A percentile compares a stretch with the other conserved stretches of the same genome.
These are phyloP conservation scores for Carpinus viminea DNA, from an alignment of 306 rosid genomes.

Conservation along the genomic window DNA sequence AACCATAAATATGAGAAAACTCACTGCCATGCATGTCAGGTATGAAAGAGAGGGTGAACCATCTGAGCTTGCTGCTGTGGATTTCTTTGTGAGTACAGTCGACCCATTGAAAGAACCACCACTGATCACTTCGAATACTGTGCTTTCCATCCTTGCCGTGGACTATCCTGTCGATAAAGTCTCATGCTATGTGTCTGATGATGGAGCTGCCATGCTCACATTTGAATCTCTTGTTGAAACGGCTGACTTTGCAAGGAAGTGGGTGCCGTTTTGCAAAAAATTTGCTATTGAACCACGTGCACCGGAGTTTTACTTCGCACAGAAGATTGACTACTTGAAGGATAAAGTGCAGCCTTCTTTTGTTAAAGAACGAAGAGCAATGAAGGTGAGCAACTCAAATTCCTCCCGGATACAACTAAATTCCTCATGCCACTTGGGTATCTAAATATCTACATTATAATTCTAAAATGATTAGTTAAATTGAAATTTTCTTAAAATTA, in stretches of 20 bases:
- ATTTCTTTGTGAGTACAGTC: constrained; percentile 98
- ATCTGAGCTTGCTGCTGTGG: constrained; percentile 88
- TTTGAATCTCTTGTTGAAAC: constrained; percentile 95
- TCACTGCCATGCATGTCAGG: constrained; percentile 44
- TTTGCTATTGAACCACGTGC: constrained; percentile 89
- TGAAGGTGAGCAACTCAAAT: constrained; percentile 67
- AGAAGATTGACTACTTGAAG: constrained; percentile 92
- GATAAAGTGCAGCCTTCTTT: constrained; percentile 97
- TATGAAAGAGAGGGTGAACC: constrained; percentile 85
- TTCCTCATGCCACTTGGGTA: too few species aligned
- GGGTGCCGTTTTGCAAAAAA: constrained; percentile 96
- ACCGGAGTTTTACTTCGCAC: constrained; percentile 97
- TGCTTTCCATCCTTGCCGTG: constrained; percentile 96
- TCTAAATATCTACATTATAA: too few species aligned
- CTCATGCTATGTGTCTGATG: constrained; percentile 96
- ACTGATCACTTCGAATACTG: constrained; percentile 87
- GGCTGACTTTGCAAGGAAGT: constrained; percentile 88
- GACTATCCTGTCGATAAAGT: constrained; percentile 96
- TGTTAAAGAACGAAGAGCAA: constrained; percentile 97
- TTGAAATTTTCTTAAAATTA: too few species aligned
- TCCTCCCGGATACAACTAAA: constrained; percentile 15
- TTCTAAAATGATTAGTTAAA: too few species aligned
- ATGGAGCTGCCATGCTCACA: constrained; percentile 97
- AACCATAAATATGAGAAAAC: constrained; percentile 15
- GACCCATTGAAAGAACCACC: constrained; percentile 99